Conservation (phyloP, 495 filamentous ascomycete species). For the Schizothecium vesticola region DNA sequence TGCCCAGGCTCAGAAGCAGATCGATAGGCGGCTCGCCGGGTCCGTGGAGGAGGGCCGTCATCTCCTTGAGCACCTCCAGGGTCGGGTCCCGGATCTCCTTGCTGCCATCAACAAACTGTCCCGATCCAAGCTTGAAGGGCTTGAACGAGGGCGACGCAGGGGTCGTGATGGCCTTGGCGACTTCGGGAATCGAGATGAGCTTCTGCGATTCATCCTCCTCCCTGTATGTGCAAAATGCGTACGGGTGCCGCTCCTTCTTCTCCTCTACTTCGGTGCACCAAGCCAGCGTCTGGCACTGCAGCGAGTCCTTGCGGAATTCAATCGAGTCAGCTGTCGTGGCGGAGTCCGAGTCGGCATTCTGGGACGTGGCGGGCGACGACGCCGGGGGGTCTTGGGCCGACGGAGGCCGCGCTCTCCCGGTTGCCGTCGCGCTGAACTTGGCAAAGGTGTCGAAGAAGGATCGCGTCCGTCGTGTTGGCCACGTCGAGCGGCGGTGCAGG, state of each 20-base stretch:
- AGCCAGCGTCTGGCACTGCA: constrained; percentile 29
- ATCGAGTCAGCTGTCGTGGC: neutral
- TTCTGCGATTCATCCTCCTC: constrained; percentile 20
- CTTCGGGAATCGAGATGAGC: constrained; percentile 28
- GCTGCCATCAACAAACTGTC: constrained; percentile 33
- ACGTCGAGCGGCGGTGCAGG: constrained; percentile 21
- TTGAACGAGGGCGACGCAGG: constrained; percentile 27
- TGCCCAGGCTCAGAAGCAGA: constrained; percentile 25
- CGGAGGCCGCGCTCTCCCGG: constrained; percentile 1
- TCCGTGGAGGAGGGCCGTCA: constrained; percentile 20
- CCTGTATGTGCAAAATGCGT: constrained; percentile 31
- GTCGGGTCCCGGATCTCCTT: constrained; percentile 31
- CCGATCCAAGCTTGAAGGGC: constrained; percentile 30
- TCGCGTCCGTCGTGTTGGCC: constrained; percentile 26
- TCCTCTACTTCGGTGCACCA: constrained; percentile 31
- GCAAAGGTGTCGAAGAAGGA: constrained; percentile 31
- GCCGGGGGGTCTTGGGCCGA: neutral
- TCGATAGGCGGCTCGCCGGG: constrained; percentile 22
- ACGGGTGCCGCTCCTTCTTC: constrained; percentile 18
- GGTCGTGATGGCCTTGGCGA: constrained; percentile 32
- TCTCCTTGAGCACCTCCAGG: constrained; percentile 27
- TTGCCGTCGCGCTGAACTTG: constrained; percentile 22
- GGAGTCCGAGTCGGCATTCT: constrained; percentile 2
- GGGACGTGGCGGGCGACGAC: constrained; percentile 6
- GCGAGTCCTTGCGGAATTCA: constrained; percentile 23